Conservation (phyloP, 2,329 filamentous ascomycete genomes). For the Elsinoe arachidis region DNA sequence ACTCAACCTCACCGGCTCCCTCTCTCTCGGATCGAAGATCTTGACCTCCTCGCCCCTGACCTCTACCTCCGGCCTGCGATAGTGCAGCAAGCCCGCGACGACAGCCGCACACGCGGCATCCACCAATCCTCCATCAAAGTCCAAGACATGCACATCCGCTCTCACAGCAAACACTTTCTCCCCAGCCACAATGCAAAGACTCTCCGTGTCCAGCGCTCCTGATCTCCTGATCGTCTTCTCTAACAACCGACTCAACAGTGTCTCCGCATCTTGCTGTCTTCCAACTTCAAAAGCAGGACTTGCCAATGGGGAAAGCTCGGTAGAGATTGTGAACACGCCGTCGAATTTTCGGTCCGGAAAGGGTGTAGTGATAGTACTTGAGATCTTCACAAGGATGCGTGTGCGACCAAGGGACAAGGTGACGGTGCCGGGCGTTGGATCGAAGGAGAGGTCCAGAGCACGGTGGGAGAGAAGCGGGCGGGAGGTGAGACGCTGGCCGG, state of each 20-base stretch:
- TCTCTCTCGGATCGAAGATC: conserved; percentile 73
- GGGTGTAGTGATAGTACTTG: conserved; percentile 78
- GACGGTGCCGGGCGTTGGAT: conserved; percentile 82
- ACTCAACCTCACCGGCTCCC: conserved; percentile 81
- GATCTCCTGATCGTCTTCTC: conserved; percentile 93
- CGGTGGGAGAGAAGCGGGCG: conserved; percentile 74
- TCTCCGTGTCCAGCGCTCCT: conserved; percentile 88
- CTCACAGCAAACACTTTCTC: conserved; percentile 86
- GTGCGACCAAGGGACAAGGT: conserved; percentile 87
- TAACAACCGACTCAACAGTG: conserved; percentile 76
- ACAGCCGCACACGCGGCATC: conserved; percentile 81
- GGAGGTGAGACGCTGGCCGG: conserved; percentile 76
- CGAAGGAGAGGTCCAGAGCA: conserved; percentile 68
- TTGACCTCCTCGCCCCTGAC: conserved; percentile 78
- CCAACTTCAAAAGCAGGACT: conserved; percentile 83
- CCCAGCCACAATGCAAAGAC: conserved; percentile 83
- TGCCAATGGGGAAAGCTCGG: conserved; percentile 86
- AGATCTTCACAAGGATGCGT: conserved; percentile 75
- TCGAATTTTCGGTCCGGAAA: conserved; percentile 87
- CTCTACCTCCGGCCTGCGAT: conserved; percentile 78
- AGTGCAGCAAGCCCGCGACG: conserved; percentile 82
- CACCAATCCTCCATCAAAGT: conserved; percentile 82
- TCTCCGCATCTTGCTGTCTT: conserved; percentile 70
- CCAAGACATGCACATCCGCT: conserved; percentile 83
- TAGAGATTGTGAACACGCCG: conserved; percentile 84